A percentile compares a stretch with the other conserved stretches of the same genome.
These are phyloP conservation scores for Thraustotheca clavata DNA, from an alignment of 352 stramenopile genomes.

Conservation along the genomic window DNA sequence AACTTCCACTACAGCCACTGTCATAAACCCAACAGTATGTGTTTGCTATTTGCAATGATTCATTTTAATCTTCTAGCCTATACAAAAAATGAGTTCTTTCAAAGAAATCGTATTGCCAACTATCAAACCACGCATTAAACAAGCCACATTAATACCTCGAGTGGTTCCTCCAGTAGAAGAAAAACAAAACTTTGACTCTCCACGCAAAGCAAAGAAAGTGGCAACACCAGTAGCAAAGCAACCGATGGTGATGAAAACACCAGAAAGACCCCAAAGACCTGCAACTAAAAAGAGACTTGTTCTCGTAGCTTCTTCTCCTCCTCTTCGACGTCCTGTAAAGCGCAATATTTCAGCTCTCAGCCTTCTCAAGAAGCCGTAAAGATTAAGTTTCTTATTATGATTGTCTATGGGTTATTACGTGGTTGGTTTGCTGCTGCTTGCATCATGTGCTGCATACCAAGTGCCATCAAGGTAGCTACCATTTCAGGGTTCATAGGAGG, in stretches of 20 bases:
- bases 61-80: background rate
- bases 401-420: background rate
- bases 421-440: conserved; percentile 30
- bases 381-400: background rate
- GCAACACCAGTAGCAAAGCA: conserved; percentile 14
- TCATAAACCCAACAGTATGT: background rate
- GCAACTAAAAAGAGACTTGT: conserved; percentile 34
- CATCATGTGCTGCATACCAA: conserved; percentile 80
- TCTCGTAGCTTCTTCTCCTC: conserved; percentile 65
- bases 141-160: conserved; percentile 24
- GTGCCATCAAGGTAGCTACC: conserved; percentile 75
- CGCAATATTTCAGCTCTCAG: conserved; percentile 5
- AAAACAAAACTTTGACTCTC: background rate
- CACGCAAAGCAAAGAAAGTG: background rate
- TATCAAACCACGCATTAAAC: conserved; percentile 2
- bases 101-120: conserved; percentile 12
- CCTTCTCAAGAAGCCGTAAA: background rate
- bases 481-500: conserved; percentile 42
- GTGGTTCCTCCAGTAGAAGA: conserved; percentile 31
- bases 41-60: background rate
- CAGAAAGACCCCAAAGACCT: conserved; percentile 58
- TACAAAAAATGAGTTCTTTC: background rate
- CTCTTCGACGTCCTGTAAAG: conserved; percentile 30
- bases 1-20: background rate
- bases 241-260: conserved; percentile 63